Evolutionary conservation across 2,329 filamentous ascomycete genomes (phyloP).

Genomic region (Pseudogymnoascus sp.): DNA sequence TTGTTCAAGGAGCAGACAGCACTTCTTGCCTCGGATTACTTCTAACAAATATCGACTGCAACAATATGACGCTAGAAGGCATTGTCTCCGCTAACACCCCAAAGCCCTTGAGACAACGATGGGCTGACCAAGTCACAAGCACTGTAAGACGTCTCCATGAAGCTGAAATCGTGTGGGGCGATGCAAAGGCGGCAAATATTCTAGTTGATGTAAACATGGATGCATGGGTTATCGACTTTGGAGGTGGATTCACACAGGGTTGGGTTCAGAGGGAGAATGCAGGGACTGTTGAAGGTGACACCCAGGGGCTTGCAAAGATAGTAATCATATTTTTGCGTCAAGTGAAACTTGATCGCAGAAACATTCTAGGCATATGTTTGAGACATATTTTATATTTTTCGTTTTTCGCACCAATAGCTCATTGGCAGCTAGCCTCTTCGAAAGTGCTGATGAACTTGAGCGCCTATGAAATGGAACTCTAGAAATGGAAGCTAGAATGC

Average conservation of each 20-base stretch:
- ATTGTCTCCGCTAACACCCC: background rate
- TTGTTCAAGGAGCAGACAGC: background rate
- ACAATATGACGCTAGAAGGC: background rate
- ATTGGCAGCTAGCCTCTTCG: background rate
- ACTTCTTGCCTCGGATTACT: background rate
- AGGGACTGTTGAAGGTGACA: conserved; percentile 21
- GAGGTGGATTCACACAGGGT: conserved; percentile 18
- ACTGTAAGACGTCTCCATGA: conserved; percentile 15
- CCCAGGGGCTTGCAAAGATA: conserved; percentile 16
- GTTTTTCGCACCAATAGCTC: background rate
- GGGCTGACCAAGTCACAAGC: conserved; percentile 16
- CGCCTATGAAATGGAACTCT: background rate
- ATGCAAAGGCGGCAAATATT: conserved; percentile 21
- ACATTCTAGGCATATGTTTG: background rate
- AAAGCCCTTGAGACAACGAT: background rate
- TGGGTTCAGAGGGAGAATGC: conserved; percentile 18
- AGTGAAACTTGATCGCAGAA: background rate
- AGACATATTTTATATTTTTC: background rate
- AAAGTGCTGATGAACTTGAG: background rate
- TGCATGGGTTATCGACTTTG: conserved; percentile 23
- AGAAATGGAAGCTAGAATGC: background rate
- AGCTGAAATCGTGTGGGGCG: conserved; percentile 20
- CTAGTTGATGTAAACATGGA: conserved; percentile 18
- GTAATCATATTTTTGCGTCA: conserved; percentile 1
- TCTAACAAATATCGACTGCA: background rate